Percentiles rank a stretch among this genome's conserved stretches.
phyloP scores from a whole-genome alignment of 495 filamentous ascomycete species.

The Podospora pseudopauciseta region DNA sequence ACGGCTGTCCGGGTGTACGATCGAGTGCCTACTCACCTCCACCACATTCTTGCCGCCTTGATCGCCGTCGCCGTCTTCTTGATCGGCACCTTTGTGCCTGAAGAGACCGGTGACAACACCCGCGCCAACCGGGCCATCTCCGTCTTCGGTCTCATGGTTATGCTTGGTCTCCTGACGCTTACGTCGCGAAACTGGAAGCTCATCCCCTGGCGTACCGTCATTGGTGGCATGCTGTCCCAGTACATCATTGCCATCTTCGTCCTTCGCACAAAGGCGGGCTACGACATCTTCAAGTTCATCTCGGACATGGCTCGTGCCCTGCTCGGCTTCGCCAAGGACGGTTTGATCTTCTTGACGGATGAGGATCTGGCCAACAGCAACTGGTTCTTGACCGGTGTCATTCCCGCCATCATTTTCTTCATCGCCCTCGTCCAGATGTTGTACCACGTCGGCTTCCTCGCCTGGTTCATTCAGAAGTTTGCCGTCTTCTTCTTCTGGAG shows the following conservation, averaged over 20 bases:
- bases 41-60: constrained; percentile 55
- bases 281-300: constrained; percentile 86
- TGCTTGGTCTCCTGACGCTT: constrained; percentile 60
- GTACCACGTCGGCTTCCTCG: constrained; percentile 72
- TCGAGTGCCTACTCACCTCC: constrained; percentile 59
- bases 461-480: constrained; percentile 85
- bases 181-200: constrained; percentile 68
- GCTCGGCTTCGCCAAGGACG: constrained; percentile 66
- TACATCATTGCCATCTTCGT: constrained; percentile 88
- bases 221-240: constrained; percentile 78
- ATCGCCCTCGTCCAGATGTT: constrained; percentile 78
- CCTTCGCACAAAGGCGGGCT: constrained; percentile 68
- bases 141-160: constrained; percentile 73
- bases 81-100: constrained; percentile 68
- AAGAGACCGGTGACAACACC: constrained; percentile 69
- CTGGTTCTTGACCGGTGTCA: constrained; percentile 70
- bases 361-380: constrained; percentile 35
- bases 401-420: constrained; percentile 91
- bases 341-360: constrained; percentile 67
- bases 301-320: constrained; percentile 64
- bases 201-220: constrained; percentile 85
- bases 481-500: constrained; percentile 88
- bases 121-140: constrained; percentile 74
- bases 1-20: constrained; percentile 53
- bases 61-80: constrained; percentile 66